phyloP scores from a whole-genome alignment of 1,284 basidiomycete genomes.

The Rhodofomes roseus region DNA sequence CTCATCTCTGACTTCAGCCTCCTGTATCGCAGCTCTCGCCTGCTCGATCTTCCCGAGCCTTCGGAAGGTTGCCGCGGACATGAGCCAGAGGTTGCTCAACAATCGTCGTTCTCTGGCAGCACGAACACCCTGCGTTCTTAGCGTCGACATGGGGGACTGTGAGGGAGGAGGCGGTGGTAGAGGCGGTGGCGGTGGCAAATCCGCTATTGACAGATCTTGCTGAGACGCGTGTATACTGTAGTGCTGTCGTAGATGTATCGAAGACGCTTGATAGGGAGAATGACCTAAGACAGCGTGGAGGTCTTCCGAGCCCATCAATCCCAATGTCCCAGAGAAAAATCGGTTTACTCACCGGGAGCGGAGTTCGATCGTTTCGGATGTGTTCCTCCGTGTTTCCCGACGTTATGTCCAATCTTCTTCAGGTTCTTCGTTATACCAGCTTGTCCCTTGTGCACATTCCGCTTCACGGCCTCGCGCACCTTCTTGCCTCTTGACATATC shows the following conservation, averaged over 20 bases:
- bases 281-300: constrained; percentile 60
- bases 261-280: constrained; percentile 77
- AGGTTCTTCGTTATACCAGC: constrained; percentile 72
- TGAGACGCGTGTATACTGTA: constrained; percentile 42
- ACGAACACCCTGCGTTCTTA: constrained; percentile 40
- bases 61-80: constrained; percentile 92
- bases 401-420: constrained; percentile 69
- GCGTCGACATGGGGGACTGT: constrained; percentile 31
- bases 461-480: constrained; percentile 69
- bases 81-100: constrained; percentile 88
- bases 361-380: constrained; percentile 55
- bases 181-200: constrained; percentile 34
- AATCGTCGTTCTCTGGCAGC: constrained; percentile 66
- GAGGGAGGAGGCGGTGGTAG: constrained; percentile 37
- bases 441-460: constrained; percentile 67
- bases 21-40: constrained; percentile 87
- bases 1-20: constrained; percentile 89
- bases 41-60: constrained; percentile 88
- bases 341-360: constrained; percentile 50
- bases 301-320: constrained; percentile 35
- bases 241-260: constrained; percentile 76
- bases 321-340: not conserved
- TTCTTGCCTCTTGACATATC: constrained; percentile 48
- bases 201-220: constrained; percentile 22
- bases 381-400: constrained; percentile 45